These are phyloP conservation scores for Auricularia auricula-judae DNA, from an alignment of 768 basidiomycete genomes.

Conservation along the genomic window DNA sequence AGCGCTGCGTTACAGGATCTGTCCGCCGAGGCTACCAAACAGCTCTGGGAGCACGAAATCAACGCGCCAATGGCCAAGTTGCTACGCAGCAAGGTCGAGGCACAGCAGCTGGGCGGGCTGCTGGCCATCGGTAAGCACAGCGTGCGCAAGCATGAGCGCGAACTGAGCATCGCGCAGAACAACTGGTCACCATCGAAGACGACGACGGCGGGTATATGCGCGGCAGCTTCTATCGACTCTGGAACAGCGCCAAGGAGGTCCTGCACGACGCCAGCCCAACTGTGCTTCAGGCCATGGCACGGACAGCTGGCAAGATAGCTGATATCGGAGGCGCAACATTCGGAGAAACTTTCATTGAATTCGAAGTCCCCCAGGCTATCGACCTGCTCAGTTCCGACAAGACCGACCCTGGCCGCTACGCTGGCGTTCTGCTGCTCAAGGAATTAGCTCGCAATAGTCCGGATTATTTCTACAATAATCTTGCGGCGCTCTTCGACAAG, in stretches of 20 bases:
- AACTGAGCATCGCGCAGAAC: slow-evolving; percentile 33
- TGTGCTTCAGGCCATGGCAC: slow-evolving; percentile 91
- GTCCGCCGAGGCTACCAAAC: slow-evolving; percentile 68
- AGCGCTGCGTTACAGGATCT: slow-evolving; percentile 64
- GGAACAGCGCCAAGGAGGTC: slow-evolving; percentile 89
- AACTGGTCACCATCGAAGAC: slow-evolving; percentile 63
- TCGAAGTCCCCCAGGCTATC: slow-evolving; percentile 76
- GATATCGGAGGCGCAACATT: slow-evolving; percentile 73
- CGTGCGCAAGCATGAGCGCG: slow-evolving; percentile 11
- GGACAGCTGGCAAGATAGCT: slow-evolving; percentile 80
- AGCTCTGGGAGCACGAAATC: slow-evolving; percentile 80
- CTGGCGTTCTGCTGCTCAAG: slow-evolving; percentile 87
- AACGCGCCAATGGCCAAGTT: slow-evolving; percentile 71
- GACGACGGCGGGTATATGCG: slow-evolving; percentile 76
- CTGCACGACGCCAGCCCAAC: slow-evolving; percentile 84
- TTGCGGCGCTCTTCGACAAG: slow-evolving; percentile 81
- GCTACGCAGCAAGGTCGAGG: slow-evolving; percentile 66
- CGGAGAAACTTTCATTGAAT: slow-evolving; percentile 83
- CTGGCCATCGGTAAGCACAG: slow-evolving; percentile 61
- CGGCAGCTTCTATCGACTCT: slow-evolving; percentile 67
- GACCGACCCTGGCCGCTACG: slow-evolving; percentile 76
- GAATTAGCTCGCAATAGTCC: slow-evolving; percentile 87
- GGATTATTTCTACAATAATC: slow-evolving; percentile 78
- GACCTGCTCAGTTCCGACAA: slow-evolving; percentile 63
- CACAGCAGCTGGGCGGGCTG: slow-evolving; percentile 79